Conservation (phyloP, 2,329 filamentous ascomycete species). For the Fusarium sp. region DNA sequence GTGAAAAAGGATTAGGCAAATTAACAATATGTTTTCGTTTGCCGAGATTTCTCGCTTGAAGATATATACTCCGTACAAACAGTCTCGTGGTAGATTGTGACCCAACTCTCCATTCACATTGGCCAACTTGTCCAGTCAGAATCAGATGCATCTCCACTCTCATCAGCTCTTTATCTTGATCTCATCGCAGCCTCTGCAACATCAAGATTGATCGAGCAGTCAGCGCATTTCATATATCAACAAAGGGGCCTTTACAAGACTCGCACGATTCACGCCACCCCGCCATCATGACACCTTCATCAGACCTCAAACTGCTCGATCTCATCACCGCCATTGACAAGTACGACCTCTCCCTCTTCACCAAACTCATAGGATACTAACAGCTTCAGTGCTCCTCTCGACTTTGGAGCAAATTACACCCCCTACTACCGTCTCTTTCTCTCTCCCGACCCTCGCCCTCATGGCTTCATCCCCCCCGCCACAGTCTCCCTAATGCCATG, state of each 20-base stretch:
- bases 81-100: background rate
- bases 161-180: background rate
- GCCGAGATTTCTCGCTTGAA: background rate
- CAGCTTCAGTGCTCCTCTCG: constrained; percentile 56
- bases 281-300: constrained; percentile 20
- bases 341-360: constrained; percentile 43
- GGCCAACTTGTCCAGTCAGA: background rate
- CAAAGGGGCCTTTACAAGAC: background rate
- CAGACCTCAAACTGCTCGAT: constrained; percentile 47
- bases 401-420: constrained; percentile 50
- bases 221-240: background rate
- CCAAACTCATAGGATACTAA: background rate
- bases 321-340: constrained; percentile 56
- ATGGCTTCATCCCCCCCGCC: constrained; percentile 61
- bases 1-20: background rate
- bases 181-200: background rate
- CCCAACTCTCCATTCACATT: background rate
- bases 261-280: background rate
- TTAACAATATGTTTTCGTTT: background rate
- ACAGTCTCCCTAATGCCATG: constrained; percentile 60
- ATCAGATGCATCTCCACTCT: constrained; percentile 19
- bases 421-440: constrained; percentile 60
- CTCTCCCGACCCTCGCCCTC: constrained; percentile 56
- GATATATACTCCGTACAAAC: background rate
- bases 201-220: background rate